Evolutionary conservation across 768 basidiomycete species (phyloP).

Genomic region (Suillus americanus): DNA sequence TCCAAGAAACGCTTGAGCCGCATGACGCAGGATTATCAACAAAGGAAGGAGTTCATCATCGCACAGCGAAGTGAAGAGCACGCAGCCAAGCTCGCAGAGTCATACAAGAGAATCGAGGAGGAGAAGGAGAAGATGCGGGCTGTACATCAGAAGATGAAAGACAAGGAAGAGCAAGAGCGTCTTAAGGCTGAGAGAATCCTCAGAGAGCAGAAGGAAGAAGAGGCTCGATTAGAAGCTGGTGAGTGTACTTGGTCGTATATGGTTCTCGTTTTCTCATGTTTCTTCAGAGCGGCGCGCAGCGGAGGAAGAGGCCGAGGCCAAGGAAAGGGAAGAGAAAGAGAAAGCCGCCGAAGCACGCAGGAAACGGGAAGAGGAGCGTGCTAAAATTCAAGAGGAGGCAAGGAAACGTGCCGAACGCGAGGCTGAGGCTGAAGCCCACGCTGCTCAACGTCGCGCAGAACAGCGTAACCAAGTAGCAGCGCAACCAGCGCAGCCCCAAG

Average conservation of each 20-base stretch:
- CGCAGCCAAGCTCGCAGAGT: conserved; percentile 52
- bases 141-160: conserved; percentile 58
- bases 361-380: conserved; percentile 50
- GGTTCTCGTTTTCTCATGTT: conserved; percentile 19
- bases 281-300: conserved; percentile 51
- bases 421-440: conserved; percentile 63
- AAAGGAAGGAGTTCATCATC: conserved; percentile 52
- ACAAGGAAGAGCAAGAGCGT: conserved; percentile 38
- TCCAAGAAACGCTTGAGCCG: conserved; percentile 74
- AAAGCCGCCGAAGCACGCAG: conserved; percentile 49
- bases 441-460: conserved; percentile 37
- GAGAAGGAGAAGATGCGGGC: conserved; percentile 77
- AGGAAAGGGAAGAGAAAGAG: conserved; percentile 65
- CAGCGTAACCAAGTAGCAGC: conserved; percentile 31
- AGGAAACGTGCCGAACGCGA: conserved; percentile 64
- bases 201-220: conserved; percentile 39
- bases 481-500: conserved; percentile 13
- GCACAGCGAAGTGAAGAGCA: conserved; percentile 66
- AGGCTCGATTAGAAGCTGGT: conserved; percentile 52
- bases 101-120: conserved; percentile 71
- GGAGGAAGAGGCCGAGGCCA: conserved; percentile 54
- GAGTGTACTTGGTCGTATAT: conserved; percentile 18
- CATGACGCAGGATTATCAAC: conserved; percentile 70
- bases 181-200: conserved; percentile 24
- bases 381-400: conserved; percentile 51